Conservation (phyloP, 2,329 filamentous ascomycete genomes). For the Lomentospora prolificans region DNA sequence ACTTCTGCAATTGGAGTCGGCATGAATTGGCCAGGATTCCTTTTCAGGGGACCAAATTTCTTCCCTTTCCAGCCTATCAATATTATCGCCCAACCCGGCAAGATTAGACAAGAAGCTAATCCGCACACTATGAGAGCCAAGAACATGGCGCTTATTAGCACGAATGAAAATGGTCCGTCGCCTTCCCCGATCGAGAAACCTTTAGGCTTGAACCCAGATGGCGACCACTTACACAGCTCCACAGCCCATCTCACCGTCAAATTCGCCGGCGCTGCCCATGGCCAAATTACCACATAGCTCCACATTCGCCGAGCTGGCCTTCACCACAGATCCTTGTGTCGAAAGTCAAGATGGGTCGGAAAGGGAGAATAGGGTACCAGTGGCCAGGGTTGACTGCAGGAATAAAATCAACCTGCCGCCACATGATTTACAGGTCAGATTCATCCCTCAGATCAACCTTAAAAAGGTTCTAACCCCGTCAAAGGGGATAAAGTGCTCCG, state of each 20-base stretch:
- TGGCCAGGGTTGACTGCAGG: not conserved
- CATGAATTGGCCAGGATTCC: too few relatives aligned
- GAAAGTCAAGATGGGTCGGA: too few relatives aligned
- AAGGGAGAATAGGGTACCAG: too few relatives aligned
- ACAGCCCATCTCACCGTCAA: not conserved
- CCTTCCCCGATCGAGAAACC: not conserved
- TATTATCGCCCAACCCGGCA: not conserved
- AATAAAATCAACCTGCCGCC: not conserved
- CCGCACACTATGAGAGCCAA: not conserved
- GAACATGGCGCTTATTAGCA: not conserved
- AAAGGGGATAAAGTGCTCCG: not conserved
- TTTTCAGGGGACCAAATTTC: too few relatives aligned
- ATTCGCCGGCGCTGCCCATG: too few relatives aligned
- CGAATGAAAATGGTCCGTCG: not conserved
- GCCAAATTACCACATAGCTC: not conserved
- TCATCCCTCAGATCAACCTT: conserved; percentile 1
- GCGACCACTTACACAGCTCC: not conserved
- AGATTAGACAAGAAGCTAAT: not conserved
- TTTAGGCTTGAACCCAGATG: not conserved
- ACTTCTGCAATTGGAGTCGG: too few relatives aligned
- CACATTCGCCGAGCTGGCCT: too few relatives aligned
- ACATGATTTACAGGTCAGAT: not conserved
- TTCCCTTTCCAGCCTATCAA: not conserved
- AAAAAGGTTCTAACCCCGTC: too few relatives aligned
- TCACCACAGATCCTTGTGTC: too few relatives aligned